Evolutionary conservation across 2,329 filamentous ascomycete genomes (phyloP), one percentile per base, ranked within the genome.

Genomic region (Seiridium cupressi): DNA sequence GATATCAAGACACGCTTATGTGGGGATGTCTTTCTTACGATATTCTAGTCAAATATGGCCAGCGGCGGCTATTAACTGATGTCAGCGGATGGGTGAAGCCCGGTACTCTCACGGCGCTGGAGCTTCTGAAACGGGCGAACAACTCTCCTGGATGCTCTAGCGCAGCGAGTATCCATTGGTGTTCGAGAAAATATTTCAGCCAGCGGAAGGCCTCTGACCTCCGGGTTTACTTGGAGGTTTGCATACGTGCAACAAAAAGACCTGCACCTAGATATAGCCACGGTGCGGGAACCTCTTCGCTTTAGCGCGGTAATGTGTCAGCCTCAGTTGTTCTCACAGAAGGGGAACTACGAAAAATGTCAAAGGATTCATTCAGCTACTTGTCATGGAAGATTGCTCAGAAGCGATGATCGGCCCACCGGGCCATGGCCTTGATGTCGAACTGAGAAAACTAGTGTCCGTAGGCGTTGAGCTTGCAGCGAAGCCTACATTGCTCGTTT

Each of bases 11-110:
- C 9, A 9, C 46, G 46, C 38, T 53, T 13, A 5, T 13, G 5
- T 53, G 26, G 31, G 38, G 38, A 8, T 18, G 38, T 40, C 5
- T 53, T 6, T 6, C 8, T 1, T 84, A 84, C 61, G 79, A 74
- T 0, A 79, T 81, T 2, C 77, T 77, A 10, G 75, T 74, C 62
- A 90, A 92, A 68, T 80, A 81, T 3, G 85, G 90, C 55, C 75
- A 83, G 13, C 82, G 89, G 26, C 84, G 86, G 51, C 84, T 95
- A 58, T 77, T 95, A 18, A 85, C 93, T 61, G 82, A 92, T 62
- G 88, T 94, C 1, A 87, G 93, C 66, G 91, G 91, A 18, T 94
- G 89, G 81, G 90, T 95, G 48, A 90, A 91, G 62, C 91, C 92
- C 1, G 91, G 91, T 38, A 93, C 89, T 56, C 75, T 93, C 53